Percentiles rank a stretch among this genome's conserved stretches.
Conservation (phyloP, 2,329 filamentous ascomycete genomes). For the Fusarium albosuccineum region DNA sequence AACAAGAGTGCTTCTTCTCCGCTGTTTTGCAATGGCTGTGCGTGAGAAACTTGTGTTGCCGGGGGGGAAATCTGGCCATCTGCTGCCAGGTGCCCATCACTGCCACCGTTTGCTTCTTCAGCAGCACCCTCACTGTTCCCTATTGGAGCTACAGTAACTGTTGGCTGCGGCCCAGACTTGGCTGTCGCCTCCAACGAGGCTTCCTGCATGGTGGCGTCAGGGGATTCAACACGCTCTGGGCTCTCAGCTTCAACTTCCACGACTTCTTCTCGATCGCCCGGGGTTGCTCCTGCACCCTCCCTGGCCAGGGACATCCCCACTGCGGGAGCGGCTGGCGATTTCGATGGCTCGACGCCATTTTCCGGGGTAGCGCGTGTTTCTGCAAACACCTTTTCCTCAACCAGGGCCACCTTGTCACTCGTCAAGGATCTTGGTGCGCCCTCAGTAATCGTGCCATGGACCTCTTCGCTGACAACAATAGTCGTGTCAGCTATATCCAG, state of each 20-base stretch:
- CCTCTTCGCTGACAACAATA: conserved; percentile 20
- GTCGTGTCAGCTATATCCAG: conserved; percentile 26
- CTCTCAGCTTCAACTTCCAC: conserved; percentile 13
- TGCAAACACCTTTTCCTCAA: conserved; percentile 16
- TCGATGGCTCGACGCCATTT: conserved; percentile 19
- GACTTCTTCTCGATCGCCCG: conserved; percentile 1
- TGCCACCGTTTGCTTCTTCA: conserved; percentile 13
- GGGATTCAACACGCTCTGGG: conserved; percentile 15
- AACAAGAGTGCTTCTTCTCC: conserved; percentile 12
- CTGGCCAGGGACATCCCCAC: conserved; percentile 7
- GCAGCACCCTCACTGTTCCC: conserved; percentile 5
- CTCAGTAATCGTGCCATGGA: conserved; percentile 18
- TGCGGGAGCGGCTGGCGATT: conserved; percentile 11
- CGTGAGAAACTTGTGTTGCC: conserved; percentile 34
- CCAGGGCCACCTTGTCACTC: conserved; percentile 7
- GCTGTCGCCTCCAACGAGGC: conserved; percentile 15
- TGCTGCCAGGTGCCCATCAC: conserved; percentile 19
- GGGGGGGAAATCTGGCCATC: conserved; percentile 41
- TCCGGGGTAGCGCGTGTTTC: conserved; percentile 18
- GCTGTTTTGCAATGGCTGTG: conserved; percentile 29
- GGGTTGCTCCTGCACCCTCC: conserved; percentile 10
- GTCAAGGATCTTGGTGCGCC: conserved; percentile 6
- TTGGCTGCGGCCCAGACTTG: conserved; percentile 10
- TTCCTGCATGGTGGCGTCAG: conserved; percentile 36
- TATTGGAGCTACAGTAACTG: conserved; percentile 10